phyloP scores from a whole-genome alignment of 2,329 filamentous ascomycete species.

The Dendrostoma leiphaemia region DNA sequence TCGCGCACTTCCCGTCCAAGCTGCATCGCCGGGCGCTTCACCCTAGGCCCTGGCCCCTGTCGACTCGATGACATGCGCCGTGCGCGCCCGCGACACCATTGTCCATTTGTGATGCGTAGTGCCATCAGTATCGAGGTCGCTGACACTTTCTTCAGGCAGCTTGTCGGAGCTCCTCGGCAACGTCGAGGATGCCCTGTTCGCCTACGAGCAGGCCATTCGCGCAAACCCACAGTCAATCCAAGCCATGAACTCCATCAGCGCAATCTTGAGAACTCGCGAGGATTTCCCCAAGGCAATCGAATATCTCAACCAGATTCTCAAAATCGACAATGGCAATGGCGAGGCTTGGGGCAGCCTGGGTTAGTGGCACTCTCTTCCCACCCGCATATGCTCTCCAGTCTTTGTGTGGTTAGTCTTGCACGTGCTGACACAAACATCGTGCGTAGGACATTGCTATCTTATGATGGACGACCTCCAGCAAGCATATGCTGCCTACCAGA shows the following conservation, averaged over 20 bases:
- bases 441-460: conserved; percentile 86
- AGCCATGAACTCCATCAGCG: conserved; percentile 92
- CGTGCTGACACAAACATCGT: conserved; percentile 26
- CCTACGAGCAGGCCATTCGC: conserved; percentile 85
- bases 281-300: conserved; percentile 93
- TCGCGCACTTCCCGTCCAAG: conserved; percentile 7
- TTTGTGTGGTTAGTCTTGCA: background rate
- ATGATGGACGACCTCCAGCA: conserved; percentile 99
- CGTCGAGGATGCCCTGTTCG: conserved; percentile 81
- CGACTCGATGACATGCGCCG: background rate
- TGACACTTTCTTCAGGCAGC: conserved; percentile 57
- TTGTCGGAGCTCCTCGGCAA: conserved; percentile 86
- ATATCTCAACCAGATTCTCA: conserved; percentile 85
- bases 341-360: conserved; percentile 96
- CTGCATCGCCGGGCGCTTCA: conserved; percentile 1
- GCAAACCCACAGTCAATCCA: conserved; percentile 86
- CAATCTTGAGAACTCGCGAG: conserved; percentile 87
- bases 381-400: conserved; percentile 25
- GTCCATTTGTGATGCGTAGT: background rate
- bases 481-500: conserved; percentile 94
- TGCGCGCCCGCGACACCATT: background rate
- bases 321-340: conserved; percentile 84
- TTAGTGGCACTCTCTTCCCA: conserved; percentile 35
- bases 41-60: conserved; percentile 7
- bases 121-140: conserved; percentile 25